phyloP scores from a whole-genome alignment of 1,284 basidiomycete genomes.

The Peniophora sp. region DNA sequence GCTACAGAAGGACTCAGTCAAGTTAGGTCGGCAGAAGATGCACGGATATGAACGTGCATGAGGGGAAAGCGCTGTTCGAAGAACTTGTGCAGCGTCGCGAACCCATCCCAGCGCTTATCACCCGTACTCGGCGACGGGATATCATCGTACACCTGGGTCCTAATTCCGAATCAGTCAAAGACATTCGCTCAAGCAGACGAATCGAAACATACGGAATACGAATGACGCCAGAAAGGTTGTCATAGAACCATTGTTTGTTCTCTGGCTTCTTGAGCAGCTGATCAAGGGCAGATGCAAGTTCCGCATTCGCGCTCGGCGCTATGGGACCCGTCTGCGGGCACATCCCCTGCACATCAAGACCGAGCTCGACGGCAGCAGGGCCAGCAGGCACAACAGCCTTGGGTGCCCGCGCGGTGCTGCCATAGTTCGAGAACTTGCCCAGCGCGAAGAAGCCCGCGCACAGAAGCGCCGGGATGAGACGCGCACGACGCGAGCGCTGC shows the following conservation, averaged over 20 bases:
- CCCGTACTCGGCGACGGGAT: conserved; percentile 23
- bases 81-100: conserved; percentile 41
- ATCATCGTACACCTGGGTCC: conserved; percentile 20
- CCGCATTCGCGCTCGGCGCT: not conserved
- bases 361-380: too few relatives aligned
- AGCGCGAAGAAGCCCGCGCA: too few relatives aligned
- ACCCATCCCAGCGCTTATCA: conserved; percentile 44
- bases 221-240: not conserved
- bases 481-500: too few relatives aligned
- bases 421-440: too few relatives aligned
- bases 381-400: too few relatives aligned
- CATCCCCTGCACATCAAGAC: not conserved
- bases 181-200: not conserved
- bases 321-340: not conserved
- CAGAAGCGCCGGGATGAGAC: too few relatives aligned
- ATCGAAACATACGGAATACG: not conserved
- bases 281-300: not conserved
- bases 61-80: conserved; percentile 37
- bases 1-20: conserved; percentile 20
- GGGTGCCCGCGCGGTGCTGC: too few relatives aligned
- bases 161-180: not conserved
- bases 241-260: not conserved
- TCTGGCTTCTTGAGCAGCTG: not conserved
- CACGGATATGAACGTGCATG: conserved; percentile 26
- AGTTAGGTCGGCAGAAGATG: not conserved